phyloP scores from a whole-genome alignment of 2,329 filamentous ascomycete species.

The Aspergillus sp. region DNA sequence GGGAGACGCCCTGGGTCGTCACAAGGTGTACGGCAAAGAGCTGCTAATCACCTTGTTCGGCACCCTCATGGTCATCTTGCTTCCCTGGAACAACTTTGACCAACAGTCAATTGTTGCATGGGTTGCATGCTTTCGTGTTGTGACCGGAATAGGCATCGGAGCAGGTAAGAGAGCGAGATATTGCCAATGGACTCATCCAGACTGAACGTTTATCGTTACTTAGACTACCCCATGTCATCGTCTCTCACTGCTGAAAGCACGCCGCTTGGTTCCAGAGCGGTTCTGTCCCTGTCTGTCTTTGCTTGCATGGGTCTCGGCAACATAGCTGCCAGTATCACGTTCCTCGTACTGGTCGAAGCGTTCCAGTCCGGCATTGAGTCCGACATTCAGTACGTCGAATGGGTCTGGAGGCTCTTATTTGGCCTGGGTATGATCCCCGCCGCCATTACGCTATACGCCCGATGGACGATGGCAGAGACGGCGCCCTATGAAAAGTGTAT shows the following conservation, averaged over 20 bases:
- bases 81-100: not conserved
- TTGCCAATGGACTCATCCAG: too few relatives aligned
- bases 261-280: not conserved
- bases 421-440: not conserved
- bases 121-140: not conserved
- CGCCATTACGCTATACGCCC: not conserved
- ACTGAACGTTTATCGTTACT: too few relatives aligned
- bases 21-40: conserved; percentile 1
- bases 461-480: not conserved
- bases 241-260: not conserved
- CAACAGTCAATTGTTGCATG: not conserved
- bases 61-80: not conserved
- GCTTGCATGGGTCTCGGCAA: conserved; percentile 24
- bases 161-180: not conserved
- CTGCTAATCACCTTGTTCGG: not conserved
- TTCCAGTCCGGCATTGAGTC: conserved; percentile 9
- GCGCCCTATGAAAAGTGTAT: not conserved
- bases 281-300: conserved; percentile 22
- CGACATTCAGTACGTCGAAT: not conserved
- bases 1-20: not conserved
- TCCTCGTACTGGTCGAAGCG: conserved; percentile 18
- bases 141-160: conserved; percentile 1
- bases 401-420: conserved; percentile 1
- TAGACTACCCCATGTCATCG: not conserved
- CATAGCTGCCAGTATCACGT: conserved; percentile 20